Evolutionary conservation across 352 stramenopile genomes (phyloP).

Genomic region (Plasmopara muralis): DNA sequence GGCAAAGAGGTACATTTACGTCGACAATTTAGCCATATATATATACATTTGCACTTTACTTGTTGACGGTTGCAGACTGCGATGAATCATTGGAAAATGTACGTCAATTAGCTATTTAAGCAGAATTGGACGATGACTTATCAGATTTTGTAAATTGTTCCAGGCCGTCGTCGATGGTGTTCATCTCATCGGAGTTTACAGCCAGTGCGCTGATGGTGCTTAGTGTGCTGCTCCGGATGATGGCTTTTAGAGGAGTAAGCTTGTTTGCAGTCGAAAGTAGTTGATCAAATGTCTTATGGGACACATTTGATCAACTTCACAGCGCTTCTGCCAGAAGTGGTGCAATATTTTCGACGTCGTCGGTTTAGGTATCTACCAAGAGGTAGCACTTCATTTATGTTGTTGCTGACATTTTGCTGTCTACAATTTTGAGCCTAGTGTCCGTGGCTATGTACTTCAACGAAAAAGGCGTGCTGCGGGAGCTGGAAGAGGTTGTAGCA

Average conservation of each 20-base stretch:
- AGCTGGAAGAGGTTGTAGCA: conserved; percentile 77
- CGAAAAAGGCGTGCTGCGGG: conserved; percentile 62
- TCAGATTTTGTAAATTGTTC: background rate
- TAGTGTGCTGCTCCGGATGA: conserved; percentile 75
- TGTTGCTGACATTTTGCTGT: conserved; percentile 3
- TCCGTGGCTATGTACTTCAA: conserved; percentile 82
- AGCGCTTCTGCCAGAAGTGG: conserved; percentile 83
- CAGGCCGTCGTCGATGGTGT: conserved; percentile 64
- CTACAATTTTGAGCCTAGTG: conserved; percentile 65
- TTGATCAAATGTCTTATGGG: background rate
- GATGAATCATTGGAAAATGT: conserved; percentile 74
- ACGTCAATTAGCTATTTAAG: conserved; percentile 3
- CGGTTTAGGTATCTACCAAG: conserved; percentile 39
- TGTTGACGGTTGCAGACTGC: conserved; percentile 34
- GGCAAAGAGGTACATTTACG: conserved; percentile 21
- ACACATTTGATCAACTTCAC: background rate
- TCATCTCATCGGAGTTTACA: conserved; percentile 75
- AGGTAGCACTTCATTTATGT: background rate
- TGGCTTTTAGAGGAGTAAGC: conserved; percentile 64
- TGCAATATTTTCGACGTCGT: conserved; percentile 81
- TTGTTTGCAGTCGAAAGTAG: background rate
- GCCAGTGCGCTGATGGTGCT: conserved; percentile 71
- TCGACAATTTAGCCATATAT: conserved; percentile 1
- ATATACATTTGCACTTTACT: conserved; percentile 1
- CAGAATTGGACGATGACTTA: background rate